Evolutionary conservation across 352 stramenopile species (phyloP).

Genomic region (Globisporangium cederbergense): DNA sequence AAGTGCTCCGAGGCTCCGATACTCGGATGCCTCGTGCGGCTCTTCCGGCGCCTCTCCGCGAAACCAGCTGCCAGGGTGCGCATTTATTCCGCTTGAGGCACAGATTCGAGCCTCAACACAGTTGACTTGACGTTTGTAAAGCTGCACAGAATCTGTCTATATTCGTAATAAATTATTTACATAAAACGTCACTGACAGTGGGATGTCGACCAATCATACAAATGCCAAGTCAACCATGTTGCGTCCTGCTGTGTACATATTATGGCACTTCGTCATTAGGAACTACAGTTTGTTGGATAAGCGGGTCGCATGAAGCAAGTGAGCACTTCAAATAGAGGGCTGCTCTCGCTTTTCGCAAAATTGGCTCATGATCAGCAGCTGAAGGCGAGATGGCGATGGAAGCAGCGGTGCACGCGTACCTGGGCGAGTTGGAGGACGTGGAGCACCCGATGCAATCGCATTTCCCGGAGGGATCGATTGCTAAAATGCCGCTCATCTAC

Average conservation of each 20-base stretch:
- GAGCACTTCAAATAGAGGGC: background rate
- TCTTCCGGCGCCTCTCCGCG: slow-evolving; percentile 6
- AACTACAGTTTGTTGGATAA: background rate
- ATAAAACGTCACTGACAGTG: no score
- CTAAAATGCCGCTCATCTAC: slow-evolving; percentile 66
- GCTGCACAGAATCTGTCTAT: no score
- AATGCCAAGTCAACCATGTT: no score
- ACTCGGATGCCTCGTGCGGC: background rate
- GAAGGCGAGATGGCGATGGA: background rate
- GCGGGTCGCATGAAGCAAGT: background rate
- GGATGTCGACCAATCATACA: no score
- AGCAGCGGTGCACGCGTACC: slow-evolving; percentile 50
- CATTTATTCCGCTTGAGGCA: no score
- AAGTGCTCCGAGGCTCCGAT: no score
- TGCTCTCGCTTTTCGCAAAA: background rate
- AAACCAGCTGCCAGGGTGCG: slow-evolving; percentile 13
- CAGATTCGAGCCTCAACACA: no score
- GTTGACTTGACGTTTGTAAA: no score
- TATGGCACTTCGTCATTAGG: no score
- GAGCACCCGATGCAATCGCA: slow-evolving; percentile 40
- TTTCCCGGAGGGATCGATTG: slow-evolving; percentile 43
- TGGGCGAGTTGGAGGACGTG: slow-evolving; percentile 66
- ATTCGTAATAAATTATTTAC: no score
- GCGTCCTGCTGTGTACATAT: no score
- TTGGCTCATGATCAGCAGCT: background rate